Evolutionary conservation across 495 filamentous ascomycete species (phyloP), one percentile per base, ranked within the genome.

Genomic region (Chlorociboria aeruginascens): DNA sequence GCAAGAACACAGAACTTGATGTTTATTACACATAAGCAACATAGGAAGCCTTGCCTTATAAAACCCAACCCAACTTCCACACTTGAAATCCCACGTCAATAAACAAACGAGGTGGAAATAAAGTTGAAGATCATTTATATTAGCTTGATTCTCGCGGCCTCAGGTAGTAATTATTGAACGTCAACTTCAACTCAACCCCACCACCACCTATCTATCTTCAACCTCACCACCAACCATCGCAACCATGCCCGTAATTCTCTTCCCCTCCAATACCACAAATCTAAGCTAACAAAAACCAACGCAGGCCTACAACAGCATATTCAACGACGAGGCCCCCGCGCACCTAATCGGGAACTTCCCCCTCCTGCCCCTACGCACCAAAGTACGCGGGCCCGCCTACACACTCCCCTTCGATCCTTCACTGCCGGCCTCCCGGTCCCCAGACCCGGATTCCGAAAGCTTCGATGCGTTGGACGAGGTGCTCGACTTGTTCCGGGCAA

Each of bases 401-500:
- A 81, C 83, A 20, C 80, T 97, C 11, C 73, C 76, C 1, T 62
- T 68, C 41, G 64, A 64, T 53, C 75, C 83, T 48, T 69, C 81
- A 8, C 77, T 96, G 14, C 75, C 85, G 11, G 65, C 83, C 39
- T 69, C 71, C 65, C 71, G 77, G 57, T 79, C 82, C 47, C 79
- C 95, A 52, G 82, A 94, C 63, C 78, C 86, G 32, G 83, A 89
- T 60, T 80, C 76, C 63, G 84, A 92, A 61, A 83, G 80, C 52
- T 97, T 97, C 70, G 92, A 98, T 72, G 81, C 89, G 45, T 74
- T 96, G 8, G 92, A 98, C 67, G 92, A 98, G 68, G 82, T 89
- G 29, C 76, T 98, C 41, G 80, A 78, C 2, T 78, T 96, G 29
- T 98, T 96, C 77, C 86, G 92, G 43, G 90, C 93, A 63, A 97